These are phyloP conservation scores for Nothophytophthora sp. DNA, from an alignment of 352 stramenopile species.

Conservation along the genomic window DNA sequence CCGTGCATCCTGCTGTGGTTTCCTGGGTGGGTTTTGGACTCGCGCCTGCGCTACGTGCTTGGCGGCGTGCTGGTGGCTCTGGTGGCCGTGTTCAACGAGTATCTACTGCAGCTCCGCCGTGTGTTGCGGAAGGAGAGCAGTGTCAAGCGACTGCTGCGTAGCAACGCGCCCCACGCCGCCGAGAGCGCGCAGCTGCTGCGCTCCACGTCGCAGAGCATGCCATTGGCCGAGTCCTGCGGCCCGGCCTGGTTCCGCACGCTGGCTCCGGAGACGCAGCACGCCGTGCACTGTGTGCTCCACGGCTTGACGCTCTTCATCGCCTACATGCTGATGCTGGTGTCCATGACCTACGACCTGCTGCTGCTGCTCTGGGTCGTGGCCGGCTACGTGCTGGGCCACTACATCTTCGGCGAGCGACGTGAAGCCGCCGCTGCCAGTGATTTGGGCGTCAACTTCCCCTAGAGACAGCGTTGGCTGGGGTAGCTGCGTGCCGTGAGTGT, in stretches of 20 bases:
- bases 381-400: constrained; percentile 68
- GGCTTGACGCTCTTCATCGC: constrained; percentile 64
- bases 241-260: constrained; percentile 57
- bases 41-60: constrained; percentile 48
- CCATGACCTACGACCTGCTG: constrained; percentile 78
- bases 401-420: constrained; percentile 65
- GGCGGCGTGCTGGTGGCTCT: constrained; percentile 56
- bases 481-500: too few species aligned
- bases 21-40: constrained; percentile 67
- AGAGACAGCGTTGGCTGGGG: too few species aligned
- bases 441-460: constrained; percentile 30
- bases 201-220: constrained; percentile 31
- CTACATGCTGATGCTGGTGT: constrained; percentile 83
- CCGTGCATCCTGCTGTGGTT: constrained; percentile 78
- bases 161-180: constrained; percentile 10
- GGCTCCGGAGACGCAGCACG: constrained; percentile 48
- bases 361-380: constrained; percentile 55
- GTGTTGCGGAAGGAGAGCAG: constrained; percentile 68
- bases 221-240: constrained; percentile 36
- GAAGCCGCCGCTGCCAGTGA: constrained; percentile 32
- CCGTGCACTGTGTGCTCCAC: constrained; percentile 53
- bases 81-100: constrained; percentile 73
- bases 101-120: constrained; percentile 65
- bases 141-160: constrained; percentile 33
- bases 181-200: constrained; percentile 50